Evolutionary conservation across 1,139 yeast species (phyloP).

Genomic region (Kurtzmaniella quercitrusa): DNA sequence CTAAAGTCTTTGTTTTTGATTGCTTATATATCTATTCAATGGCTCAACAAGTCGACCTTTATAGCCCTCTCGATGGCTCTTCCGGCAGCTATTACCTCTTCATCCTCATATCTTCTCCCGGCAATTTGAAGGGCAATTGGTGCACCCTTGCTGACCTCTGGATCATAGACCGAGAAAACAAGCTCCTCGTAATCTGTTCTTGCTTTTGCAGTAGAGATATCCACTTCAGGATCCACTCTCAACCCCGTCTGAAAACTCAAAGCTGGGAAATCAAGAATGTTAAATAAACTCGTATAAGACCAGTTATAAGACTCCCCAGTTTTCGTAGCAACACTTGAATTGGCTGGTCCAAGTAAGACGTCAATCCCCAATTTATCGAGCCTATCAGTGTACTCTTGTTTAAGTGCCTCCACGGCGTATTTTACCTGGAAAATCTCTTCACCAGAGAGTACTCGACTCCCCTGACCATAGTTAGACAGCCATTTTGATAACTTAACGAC

Average conservation of each 20-base stretch:
- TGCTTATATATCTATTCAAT: background rate
- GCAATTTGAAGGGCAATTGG: conserved; percentile 51
- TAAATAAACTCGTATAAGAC: conserved; percentile 16
- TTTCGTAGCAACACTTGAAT: conserved; percentile 14
- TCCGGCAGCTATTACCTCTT: conserved; percentile 38
- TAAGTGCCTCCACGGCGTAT: conserved; percentile 13
- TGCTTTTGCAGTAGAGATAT: conserved; percentile 9
- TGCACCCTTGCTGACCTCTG: conserved; percentile 43
- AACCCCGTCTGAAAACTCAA: conserved; percentile 15
- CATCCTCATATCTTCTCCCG: conserved; percentile 51
- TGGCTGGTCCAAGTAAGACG: conserved; percentile 13
- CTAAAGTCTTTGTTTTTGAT: background rate
- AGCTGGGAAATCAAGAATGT: conserved; percentile 15
- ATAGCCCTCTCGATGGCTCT: background rate
- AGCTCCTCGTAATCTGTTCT: conserved; percentile 19
- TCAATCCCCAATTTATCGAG: conserved; percentile 14
- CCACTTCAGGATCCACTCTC: conserved; percentile 17
- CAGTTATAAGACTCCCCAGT: conserved; percentile 15
- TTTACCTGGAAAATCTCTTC: conserved; percentile 13
- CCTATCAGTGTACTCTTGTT: conserved; percentile 14
- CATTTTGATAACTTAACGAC: conserved; percentile 15
- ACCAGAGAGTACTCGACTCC: conserved; percentile 10
- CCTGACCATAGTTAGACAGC: conserved; percentile 15
- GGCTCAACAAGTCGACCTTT: background rate
- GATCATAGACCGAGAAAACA: conserved; percentile 28